Evolutionary conservation across 2,329 filamentous ascomycete genomes (phyloP).

Genomic region (Colletotrichum zoysiae): DNA sequence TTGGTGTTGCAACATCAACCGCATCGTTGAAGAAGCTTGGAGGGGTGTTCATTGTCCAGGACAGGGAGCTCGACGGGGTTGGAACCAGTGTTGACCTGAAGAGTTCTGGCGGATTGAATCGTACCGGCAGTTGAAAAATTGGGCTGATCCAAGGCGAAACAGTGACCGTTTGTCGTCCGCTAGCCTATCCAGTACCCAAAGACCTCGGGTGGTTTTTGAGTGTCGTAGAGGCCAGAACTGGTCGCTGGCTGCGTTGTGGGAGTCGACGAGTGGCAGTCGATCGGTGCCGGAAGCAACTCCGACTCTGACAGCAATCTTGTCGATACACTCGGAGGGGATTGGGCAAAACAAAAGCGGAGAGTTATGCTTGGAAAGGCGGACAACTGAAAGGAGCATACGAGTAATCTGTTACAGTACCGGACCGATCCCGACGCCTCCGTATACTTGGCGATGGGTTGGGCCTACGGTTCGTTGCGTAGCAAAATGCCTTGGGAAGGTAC

Average conservation of each 20-base stretch:
- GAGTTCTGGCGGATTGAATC: not conserved
- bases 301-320: not conserved
- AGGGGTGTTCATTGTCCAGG: conserved; percentile 40
- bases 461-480: conserved; percentile 3
- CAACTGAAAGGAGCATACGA: not conserved
- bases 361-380: not conserved
- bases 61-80: not conserved
- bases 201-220: not conserved
- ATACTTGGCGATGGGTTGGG: conserved; percentile 36
- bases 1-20: conserved; percentile 39
- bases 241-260: not conserved
- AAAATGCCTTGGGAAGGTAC: not conserved
- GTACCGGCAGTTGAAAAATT: not conserved
- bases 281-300: not conserved
- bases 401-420: not conserved
- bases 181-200: conserved; percentile 16
- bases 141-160: conserved; percentile 2
- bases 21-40: conserved; percentile 41
- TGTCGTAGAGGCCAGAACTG: not conserved
- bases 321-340: not conserved
- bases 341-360: not conserved
- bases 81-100: not conserved
- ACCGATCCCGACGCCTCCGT: conserved; percentile 31
- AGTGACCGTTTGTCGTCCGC: not conserved
- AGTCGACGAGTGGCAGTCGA: not conserved